phyloP scores from a whole-genome alignment of 257 asterid genomes.

The Solanum sparsipilum region DNA sequence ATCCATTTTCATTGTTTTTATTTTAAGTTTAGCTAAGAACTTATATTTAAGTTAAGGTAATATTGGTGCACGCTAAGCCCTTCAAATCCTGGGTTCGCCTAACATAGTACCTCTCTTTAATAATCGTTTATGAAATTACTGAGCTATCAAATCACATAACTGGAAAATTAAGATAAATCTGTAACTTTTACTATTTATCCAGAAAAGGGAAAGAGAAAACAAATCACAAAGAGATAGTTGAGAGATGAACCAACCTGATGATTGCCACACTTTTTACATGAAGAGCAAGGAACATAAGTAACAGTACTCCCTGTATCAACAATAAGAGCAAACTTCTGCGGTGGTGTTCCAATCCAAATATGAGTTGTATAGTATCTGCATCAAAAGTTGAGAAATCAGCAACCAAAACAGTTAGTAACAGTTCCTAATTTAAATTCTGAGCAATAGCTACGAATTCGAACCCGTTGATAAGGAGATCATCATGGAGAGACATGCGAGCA shows the following conservation, averaged over 20 bases:
- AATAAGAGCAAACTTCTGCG: conserved; percentile 72
- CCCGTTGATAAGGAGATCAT: conserved; percentile 70
- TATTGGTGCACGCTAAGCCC: neutral
- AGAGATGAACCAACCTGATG: conserved; percentile 47
- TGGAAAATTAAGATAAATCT: neutral
- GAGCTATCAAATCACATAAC: neutral
- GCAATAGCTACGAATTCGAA: neutral
- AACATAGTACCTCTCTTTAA: neutral
- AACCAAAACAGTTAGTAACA: neutral
- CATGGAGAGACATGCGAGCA: conserved; percentile 64
- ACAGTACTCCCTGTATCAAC: conserved; percentile 84
- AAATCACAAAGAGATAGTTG: neutral
- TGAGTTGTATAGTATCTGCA: conserved; percentile 75
- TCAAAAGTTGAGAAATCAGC: neutral
- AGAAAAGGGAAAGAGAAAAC: neutral
- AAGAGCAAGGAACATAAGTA: conserved; percentile 75
- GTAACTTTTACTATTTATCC: neutral
- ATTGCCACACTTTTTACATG: conserved; percentile 70
- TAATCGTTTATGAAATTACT: neutral
- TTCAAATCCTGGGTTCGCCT: neutral
- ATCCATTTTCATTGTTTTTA: neutral
- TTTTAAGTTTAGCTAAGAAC: neutral
- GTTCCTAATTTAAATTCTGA: neutral
- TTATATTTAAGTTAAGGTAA: neutral
- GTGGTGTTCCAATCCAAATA: conserved; percentile 81